Conservation (phyloP, 2,329 filamentous ascomycete genomes). For the Penicillium sp. region DNA sequence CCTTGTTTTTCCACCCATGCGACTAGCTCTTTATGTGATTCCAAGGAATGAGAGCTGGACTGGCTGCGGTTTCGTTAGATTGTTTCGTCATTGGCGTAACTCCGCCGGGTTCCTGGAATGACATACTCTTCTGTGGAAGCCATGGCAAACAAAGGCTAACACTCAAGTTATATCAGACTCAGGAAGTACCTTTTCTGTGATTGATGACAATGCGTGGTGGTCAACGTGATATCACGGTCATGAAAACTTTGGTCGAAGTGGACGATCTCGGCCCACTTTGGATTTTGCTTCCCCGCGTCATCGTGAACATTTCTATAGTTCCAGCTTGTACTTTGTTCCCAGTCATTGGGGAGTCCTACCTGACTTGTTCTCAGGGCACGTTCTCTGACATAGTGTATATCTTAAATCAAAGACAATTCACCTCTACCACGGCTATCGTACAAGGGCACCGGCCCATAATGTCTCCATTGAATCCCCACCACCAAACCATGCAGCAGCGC, state of each 20-base stretch:
- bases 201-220: too few relatives aligned
- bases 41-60: constrained; percentile 14
- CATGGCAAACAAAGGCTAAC: constrained; percentile 1
- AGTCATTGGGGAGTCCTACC: too few relatives aligned
- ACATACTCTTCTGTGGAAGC: constrained; percentile 31
- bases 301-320: too few relatives aligned
- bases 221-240: constrained; percentile 14
- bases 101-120: too few relatives aligned
- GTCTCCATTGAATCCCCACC: constrained; percentile 2
- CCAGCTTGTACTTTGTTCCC: too few relatives aligned
- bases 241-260: constrained; percentile 21
- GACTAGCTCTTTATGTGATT: constrained; percentile 27
- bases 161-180: neutral
- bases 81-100: too few relatives aligned
- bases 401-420: constrained; percentile 14
- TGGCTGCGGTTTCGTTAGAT: constrained; percentile 11
- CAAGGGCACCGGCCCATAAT: constrained; percentile 14
- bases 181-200: too few relatives aligned
- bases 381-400: neutral
- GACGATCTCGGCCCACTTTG: constrained; percentile 20
- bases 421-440: constrained; percentile 22
- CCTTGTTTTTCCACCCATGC: constrained; percentile 31
- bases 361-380: too few relatives aligned
- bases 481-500: constrained; percentile 8
- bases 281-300: neutral